phyloP scores from a whole-genome alignment of 2,329 filamentous ascomycete genomes.

The Beauveria medogensis region DNA sequence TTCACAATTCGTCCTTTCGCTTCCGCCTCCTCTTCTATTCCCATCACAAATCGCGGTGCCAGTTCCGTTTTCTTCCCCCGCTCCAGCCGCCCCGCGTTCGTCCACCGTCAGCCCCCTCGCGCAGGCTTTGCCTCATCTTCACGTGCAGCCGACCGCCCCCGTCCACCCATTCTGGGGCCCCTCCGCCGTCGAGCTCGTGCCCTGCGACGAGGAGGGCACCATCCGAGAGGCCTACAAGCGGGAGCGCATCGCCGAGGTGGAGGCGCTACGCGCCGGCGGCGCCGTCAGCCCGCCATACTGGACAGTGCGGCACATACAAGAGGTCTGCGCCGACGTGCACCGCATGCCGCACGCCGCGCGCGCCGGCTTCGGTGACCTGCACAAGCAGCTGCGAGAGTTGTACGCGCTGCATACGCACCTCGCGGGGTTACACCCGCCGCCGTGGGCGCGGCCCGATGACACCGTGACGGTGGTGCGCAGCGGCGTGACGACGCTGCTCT shows the following conservation, averaged over 20 bases:
- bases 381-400: conserved; percentile 9
- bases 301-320: neutral
- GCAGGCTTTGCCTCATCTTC: neutral
- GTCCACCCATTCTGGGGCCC: neutral
- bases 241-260: neutral
- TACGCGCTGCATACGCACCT: neutral
- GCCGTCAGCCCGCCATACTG: neutral
- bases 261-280: neutral
- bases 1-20: no score
- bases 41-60: no score
- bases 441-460: neutral
- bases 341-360: neutral
- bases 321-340: conserved; percentile 3
- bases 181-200: neutral
- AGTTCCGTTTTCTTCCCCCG: no score
- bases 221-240: neutral
- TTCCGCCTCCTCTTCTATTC: no score
- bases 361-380: conserved; percentile 1
- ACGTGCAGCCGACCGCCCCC: no score
- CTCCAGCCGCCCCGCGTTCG: neutral
- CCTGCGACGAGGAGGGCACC: neutral
- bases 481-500: neutral
- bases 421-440: neutral
- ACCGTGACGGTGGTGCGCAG: neutral
- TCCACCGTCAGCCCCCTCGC: neutral